Evolutionary conservation across 2,329 filamentous ascomycete genomes (phyloP).

Genomic region (Metarhizium sp.): DNA sequence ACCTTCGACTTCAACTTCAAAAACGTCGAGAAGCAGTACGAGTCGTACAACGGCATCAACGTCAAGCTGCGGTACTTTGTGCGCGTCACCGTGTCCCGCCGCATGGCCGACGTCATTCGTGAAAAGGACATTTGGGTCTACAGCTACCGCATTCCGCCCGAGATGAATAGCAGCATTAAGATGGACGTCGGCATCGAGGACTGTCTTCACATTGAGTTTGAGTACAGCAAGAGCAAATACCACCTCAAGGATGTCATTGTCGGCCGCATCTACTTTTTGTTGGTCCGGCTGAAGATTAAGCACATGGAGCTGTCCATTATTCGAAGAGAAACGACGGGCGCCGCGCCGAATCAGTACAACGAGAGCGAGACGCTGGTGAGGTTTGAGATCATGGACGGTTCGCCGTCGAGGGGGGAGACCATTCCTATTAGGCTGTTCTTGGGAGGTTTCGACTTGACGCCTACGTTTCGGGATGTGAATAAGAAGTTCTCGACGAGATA

Average conservation of each 20-base stretch:
- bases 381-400: constrained; percentile 99
- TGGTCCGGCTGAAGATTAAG: constrained; percentile 97
- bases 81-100: constrained; percentile 86
- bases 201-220: constrained; percentile 97
- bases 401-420: constrained; percentile 87
- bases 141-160: constrained; percentile 92
- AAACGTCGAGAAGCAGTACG: constrained; percentile 99
- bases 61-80: constrained; percentile 98
- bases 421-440: constrained; percentile 97
- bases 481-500: constrained; percentile 99
- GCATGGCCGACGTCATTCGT: constrained; percentile 96
- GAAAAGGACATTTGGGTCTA: constrained; percentile 99
- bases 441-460: constrained; percentile 92
- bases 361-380: constrained; percentile 96
- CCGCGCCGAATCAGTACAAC: constrained; percentile 97
- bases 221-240: constrained; percentile 99
- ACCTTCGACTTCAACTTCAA: constrained; percentile 99
- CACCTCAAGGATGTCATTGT: constrained; percentile 99
- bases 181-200: constrained; percentile 99
- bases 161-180: constrained; percentile 98
- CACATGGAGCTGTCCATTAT: constrained; percentile 99
- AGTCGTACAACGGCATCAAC: constrained; percentile 99
- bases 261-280: constrained; percentile 93
- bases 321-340: constrained; percentile 88
- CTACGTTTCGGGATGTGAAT: constrained; percentile 98